phyloP scores from a whole-genome alignment of 345 rosid genomes.

The Acer saccharum region DNA sequence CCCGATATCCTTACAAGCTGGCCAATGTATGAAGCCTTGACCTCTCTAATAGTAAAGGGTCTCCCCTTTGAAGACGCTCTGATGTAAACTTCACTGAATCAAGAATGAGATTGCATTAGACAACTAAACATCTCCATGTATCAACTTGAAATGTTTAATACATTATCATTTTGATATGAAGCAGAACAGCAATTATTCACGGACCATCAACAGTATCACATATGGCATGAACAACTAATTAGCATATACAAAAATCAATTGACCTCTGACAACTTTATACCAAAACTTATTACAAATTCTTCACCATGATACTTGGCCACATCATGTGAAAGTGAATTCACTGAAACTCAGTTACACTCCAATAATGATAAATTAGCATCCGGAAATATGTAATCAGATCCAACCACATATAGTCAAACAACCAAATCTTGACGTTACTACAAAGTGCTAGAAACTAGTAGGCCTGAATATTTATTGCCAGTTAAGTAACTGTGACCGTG shows the following conservation, averaged over 20 bases:
- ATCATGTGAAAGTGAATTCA: neutral
- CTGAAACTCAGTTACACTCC: neutral
- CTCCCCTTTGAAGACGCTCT: conserved; percentile 81
- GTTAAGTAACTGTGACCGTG: neutral
- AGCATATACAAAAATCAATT: neutral
- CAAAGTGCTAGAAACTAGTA: neutral
- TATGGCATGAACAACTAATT: neutral
- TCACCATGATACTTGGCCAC: neutral
- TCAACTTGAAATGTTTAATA: neutral
- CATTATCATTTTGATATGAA: neutral
- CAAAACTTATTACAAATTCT: neutral
- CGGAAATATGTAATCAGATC: neutral
- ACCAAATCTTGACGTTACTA: too few relatives aligned
- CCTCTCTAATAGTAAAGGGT: conserved; percentile 86
- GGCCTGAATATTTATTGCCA: neutral
- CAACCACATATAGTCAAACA: too few relatives aligned
- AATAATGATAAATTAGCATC: neutral
- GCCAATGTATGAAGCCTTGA: conserved; percentile 89
- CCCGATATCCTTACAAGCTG: conserved; percentile 92
- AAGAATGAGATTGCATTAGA: conserved; percentile 27
- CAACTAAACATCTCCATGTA: neutral
- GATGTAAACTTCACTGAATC: conserved; percentile 82
- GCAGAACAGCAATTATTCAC: neutral
- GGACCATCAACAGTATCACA: neutral
- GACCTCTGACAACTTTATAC: neutral